Evolutionary conservation across 106 monocot species (phyloP).

Genomic region (Allium sativum): DNA sequence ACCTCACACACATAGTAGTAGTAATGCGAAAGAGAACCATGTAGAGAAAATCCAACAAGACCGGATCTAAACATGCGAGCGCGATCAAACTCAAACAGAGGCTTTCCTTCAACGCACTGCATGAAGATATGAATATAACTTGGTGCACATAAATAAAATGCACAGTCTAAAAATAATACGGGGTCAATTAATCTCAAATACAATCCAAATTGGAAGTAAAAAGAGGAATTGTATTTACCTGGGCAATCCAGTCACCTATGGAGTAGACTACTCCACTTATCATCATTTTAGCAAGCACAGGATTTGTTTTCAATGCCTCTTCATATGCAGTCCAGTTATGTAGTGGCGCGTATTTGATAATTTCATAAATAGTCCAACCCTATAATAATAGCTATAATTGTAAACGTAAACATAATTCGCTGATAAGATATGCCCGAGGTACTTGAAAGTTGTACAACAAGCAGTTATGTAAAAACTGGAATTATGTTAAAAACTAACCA

Average conservation of each 20-base stretch:
- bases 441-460: too few species aligned
- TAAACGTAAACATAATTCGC: too few species aligned
- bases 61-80: conserved; percentile 85
- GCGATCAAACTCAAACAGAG: conserved; percentile 89
- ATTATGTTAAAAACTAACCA: neutral
- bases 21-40: conserved; percentile 96
- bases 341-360: conserved; percentile 76
- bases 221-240: conserved; percentile 32
- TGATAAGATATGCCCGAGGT: too few species aligned
- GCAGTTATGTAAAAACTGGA: too few species aligned
- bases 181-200: too few species aligned
- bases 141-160: too few species aligned
- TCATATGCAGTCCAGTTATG: conserved; percentile 97
- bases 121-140: conserved; percentile 6
- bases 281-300: conserved; percentile 97
- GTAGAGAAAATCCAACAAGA: conserved; percentile 78
- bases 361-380: conserved; percentile 95
- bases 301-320: conserved; percentile 84
- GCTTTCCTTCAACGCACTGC: conserved; percentile 98
- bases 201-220: too few species aligned
- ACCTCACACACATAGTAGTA: conserved; percentile 96
- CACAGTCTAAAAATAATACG: too few species aligned
- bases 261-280: conserved; percentile 94
- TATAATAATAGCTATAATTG: conserved; percentile 12
- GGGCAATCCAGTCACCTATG: conserved; percentile 94